Evolutionary conservation across 148 eudicot species (phyloP).

Genomic region (Pharnaceum exiguum): DNA sequence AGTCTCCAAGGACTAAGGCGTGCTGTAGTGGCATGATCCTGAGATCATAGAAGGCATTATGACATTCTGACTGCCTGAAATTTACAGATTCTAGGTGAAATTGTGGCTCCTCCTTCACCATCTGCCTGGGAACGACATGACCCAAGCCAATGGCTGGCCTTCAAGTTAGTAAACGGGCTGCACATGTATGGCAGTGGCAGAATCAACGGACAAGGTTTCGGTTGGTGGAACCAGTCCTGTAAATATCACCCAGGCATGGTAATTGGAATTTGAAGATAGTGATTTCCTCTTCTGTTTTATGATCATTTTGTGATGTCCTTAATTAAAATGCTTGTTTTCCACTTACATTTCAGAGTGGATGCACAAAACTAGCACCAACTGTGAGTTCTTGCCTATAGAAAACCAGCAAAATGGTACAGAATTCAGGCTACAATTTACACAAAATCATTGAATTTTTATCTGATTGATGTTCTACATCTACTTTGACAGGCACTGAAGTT

Average conservation of each 20-base stretch:
- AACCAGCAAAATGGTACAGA: background rate
- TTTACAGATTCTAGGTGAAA: constrained; percentile 50
- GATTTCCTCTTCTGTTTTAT: background rate
- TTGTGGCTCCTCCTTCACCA: constrained; percentile 46
- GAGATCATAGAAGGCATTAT: too few species aligned
- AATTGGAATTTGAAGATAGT: background rate
- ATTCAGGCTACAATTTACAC: background rate
- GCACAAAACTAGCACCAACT: constrained; percentile 65
- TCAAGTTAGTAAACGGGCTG: constrained; percentile 34
- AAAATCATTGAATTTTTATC: background rate
- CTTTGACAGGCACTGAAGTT: constrained; percentile 50
- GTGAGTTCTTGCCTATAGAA: constrained; percentile 40
- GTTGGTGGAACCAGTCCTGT: constrained; percentile 80
- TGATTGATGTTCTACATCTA: background rate
- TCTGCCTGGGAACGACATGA: constrained; percentile 39
- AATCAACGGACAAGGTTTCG: constrained; percentile 48
- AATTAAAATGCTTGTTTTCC: background rate
- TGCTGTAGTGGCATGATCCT: too few species aligned
- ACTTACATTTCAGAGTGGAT: constrained; percentile 34
- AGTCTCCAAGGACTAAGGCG: too few species aligned
- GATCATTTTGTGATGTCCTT: background rate
- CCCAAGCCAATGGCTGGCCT: constrained; percentile 51
- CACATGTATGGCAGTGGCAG: constrained; percentile 39
- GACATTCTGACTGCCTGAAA: too few species aligned
- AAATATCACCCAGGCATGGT: constrained; percentile 54